Base-by-base conservation (phyloP, 1,139 yeast genomes). In the Debaryomyces sp. region DNA sequence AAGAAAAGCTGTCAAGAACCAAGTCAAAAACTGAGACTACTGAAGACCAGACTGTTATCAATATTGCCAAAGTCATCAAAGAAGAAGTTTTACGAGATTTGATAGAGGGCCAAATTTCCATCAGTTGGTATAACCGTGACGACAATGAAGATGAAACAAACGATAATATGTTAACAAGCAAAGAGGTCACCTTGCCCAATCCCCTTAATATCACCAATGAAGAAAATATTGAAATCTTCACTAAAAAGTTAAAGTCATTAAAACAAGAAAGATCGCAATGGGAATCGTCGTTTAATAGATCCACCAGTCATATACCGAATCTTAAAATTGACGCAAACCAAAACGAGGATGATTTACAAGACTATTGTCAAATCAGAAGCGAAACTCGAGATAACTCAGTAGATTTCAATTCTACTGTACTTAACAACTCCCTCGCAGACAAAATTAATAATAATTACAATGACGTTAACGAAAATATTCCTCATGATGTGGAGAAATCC, bases 81-180 rank as follows among this genome's bases (percentile, higher is more conserved):
- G 88, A 85, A 49, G 91, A 86, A 58, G 61, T 87, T 8, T 66
- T 86, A 6, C 68, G 77, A 33, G 90, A 84, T 56, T 65, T 87
- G 48, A 70, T 75, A 23, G 80, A 81, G 34, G 89, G 89, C 12
- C 74, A 74, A 47, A 73, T 87, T 15, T 71, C 80, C 35, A 79
- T 86, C 5, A 82, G 87, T 58, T 88, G 95, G 95, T 84, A 86
- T 74, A 72, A 71, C 47, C 64, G 76, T 23, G 62, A 64, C 2
- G 67, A 61, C 1, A 63, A 56, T 2, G 64, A 56, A 6, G 58
- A 56, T 1, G 57, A 58, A 18, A 48, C 42, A n/a, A 54, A 54
- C 4, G 63, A 59, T 18, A 49, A 54, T 18, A 46, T 52, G 6
- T 45, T 63, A 15, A 53, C 63, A 6, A 57, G 63, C 43, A 54